Percentiles rank a stretch among this genome's conserved stretches.
These are phyloP conservation scores for Maudiozyma humilis DNA, from an alignment of 1,139 yeast species.

Conservation along the genomic window DNA sequence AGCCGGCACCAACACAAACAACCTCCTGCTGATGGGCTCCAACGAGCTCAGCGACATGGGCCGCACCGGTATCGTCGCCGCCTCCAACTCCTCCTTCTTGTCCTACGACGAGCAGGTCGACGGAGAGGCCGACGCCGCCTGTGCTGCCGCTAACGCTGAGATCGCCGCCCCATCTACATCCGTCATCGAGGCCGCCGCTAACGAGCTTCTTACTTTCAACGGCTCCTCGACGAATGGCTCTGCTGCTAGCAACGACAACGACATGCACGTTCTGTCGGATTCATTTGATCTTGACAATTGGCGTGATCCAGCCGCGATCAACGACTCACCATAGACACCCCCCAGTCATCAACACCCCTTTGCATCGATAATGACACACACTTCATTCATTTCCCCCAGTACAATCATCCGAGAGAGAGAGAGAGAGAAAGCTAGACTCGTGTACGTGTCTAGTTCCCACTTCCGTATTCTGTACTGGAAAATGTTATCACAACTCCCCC, in stretches of 20 bases:
- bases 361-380: too few relatives aligned
- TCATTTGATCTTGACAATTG: slow-evolving; percentile 34
- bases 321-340: slow-evolving; percentile 9
- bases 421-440: too few relatives aligned
- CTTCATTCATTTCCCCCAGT: too few relatives aligned
- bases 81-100: too few relatives aligned
- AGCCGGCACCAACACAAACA: neutral
- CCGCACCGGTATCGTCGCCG: too few relatives aligned
- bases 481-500: too few relatives aligned
- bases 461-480: too few relatives aligned
- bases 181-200: neutral
- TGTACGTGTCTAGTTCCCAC: too few relatives aligned
- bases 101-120: too few relatives aligned
- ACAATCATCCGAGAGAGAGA: too few relatives aligned
- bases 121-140: too few relatives aligned
- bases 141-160: too few relatives aligned
- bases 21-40: neutral
- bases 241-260: neutral
- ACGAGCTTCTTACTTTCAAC: neutral
- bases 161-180: neutral
- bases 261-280: slow-evolving; percentile 6
- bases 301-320: slow-evolving; percentile 40
- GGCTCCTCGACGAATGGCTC: neutral
- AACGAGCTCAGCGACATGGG: neutral
- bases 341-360: neutral